These are phyloP conservation scores for Coelastrella sp. DNA, from an alignment of 139 green algal genomes.

Conservation along the genomic window DNA sequence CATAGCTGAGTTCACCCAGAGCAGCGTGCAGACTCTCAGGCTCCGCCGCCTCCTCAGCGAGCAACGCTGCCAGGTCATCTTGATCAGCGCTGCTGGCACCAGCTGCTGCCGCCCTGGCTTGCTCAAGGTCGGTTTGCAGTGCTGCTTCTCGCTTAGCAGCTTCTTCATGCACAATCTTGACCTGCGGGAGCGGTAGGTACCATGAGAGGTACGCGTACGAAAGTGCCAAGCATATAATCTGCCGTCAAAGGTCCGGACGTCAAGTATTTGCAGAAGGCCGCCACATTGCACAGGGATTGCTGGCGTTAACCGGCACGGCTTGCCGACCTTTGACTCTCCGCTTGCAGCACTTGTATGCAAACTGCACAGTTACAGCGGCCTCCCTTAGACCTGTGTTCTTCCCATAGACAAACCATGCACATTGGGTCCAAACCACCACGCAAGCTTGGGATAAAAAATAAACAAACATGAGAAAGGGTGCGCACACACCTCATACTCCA, in stretches of 20 bases:
- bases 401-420: neutral
- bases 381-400: no score
- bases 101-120: neutral
- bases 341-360: no score
- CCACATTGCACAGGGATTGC: no score
- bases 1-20: conserved; percentile 45
- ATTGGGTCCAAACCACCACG: neutral
- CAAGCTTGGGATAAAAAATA: no score
- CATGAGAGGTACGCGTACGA: neutral
- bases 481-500: conserved; percentile 41
- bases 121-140: neutral
- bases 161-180: conserved; percentile 25
- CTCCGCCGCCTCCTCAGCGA: conserved; percentile 44
- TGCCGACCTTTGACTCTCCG: no score
- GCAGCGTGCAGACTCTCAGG: conserved; percentile 48
- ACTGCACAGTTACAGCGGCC: no score
- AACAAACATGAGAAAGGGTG: neutral
- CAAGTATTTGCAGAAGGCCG: no score
- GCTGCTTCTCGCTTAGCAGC: neutral
- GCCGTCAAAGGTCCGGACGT: no score
- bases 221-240: no score
- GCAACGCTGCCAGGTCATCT: neutral
- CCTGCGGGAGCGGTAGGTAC: conserved; percentile 1
- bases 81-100: neutral
- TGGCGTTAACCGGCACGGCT: no score